A percentile compares a stretch with the other conserved stretches of the same genome.
phyloP scores from a whole-genome alignment of 352 stramenopile species.

The Phytopythium sindhum region DNA sequence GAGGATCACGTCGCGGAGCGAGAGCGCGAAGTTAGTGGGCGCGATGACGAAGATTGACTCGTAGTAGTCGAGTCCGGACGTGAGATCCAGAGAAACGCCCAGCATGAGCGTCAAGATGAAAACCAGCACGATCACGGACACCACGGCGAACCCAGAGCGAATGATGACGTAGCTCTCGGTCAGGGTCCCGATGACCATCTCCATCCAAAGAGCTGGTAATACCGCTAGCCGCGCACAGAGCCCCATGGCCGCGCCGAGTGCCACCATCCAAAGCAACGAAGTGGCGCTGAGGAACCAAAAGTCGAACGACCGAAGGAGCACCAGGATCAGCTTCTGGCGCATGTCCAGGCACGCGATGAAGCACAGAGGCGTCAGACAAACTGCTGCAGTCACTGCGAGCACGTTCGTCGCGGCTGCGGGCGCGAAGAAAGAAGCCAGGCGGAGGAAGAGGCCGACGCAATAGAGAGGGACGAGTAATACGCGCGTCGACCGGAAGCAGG shows the following conservation, averaged over 20 bases:
- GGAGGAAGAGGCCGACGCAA: background rate
- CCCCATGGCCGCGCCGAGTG: background rate
- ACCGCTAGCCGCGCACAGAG: background rate
- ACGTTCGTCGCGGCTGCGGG: background rate
- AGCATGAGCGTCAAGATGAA: constrained; percentile 1
- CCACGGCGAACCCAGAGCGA: background rate
- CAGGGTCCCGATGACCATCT: background rate
- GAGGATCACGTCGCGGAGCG: constrained; percentile 3
- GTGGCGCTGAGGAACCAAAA: constrained; percentile 6
- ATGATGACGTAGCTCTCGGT: background rate
- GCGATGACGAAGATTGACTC: background rate
- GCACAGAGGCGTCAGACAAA: constrained; percentile 1
- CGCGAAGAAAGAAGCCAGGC: background rate
- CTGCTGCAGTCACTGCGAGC: background rate
- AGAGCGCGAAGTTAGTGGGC: background rate
- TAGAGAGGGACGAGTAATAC: background rate
- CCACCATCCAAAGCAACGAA: background rate
- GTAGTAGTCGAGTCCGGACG: background rate
- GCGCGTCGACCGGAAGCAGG: background rate
- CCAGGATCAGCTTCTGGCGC: background rate
- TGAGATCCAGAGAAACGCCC: background rate
- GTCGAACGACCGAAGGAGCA: background rate
- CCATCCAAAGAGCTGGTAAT: background rate
- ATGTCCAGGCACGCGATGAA: constrained; percentile 2
- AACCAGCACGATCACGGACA: background rate